Percentiles rank a stretch among this genome's conserved stretches.
phyloP scores from a whole-genome alignment of 441 rosid genomes.

The Croton setiger region DNA sequence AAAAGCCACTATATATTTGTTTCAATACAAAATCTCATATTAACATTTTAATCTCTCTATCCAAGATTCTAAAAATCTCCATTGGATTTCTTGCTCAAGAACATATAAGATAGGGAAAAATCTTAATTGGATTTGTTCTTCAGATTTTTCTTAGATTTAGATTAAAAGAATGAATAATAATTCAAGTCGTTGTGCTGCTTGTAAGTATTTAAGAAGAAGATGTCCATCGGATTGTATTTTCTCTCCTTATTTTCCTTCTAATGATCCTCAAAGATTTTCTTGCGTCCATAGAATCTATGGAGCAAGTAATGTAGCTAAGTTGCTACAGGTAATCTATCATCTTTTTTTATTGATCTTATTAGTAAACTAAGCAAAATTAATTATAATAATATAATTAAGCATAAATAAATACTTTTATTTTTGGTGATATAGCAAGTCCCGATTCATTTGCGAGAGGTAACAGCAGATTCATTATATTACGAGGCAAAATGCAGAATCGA shows the following conservation, averaged over 20 bases:
- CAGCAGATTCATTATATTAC: constrained; percentile 27
- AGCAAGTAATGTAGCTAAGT: constrained; percentile 30
- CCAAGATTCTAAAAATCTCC: neutral
- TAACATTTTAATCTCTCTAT: neutral
- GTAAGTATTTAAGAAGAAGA: constrained; percentile 37
- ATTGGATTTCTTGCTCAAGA: constrained; percentile 1
- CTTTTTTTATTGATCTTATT: no score
- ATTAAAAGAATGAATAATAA: constrained; percentile 8
- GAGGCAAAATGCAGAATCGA: constrained; percentile 30
- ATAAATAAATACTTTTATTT: neutral
- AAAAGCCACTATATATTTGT: neutral
- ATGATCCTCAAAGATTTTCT: constrained; percentile 36
- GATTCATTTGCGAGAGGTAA: constrained; percentile 15
- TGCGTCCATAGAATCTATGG: constrained; percentile 34
- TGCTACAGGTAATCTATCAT: constrained; percentile 31
- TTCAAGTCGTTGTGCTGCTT: constrained; percentile 31
- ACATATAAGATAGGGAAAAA: neutral
- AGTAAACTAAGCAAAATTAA: no score
- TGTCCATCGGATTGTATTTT: constrained; percentile 35
- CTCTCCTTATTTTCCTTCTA: constrained; percentile 34
- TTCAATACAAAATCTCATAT: neutral
- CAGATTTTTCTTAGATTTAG: constrained; percentile 5
- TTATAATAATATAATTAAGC: no score
- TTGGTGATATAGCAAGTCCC: constrained; percentile 27
- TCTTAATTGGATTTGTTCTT: neutral